Evolutionary conservation across 805 yeast species (phyloP).

Genomic region (Millerago galiae): DNA sequence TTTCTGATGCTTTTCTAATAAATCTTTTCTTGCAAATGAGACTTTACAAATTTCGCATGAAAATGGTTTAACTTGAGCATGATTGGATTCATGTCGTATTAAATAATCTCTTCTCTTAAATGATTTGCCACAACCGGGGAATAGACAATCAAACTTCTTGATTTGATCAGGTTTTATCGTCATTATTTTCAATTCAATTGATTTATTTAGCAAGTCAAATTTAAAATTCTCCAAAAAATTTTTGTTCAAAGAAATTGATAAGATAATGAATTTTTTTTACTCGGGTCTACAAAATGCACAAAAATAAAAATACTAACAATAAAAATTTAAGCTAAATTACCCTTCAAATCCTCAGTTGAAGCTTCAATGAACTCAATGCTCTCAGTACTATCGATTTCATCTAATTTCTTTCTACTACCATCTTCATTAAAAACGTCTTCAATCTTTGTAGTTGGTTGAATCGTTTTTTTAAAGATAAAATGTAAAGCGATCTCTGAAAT

Average conservation of each 20-base stretch:
- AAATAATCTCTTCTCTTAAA: constrained; percentile 32
- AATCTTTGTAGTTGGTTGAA: constrained; percentile 10
- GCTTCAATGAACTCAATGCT: background rate
- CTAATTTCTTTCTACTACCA: constrained; percentile 6
- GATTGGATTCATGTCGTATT: constrained; percentile 27
- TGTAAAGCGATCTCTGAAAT: constrained; percentile 4
- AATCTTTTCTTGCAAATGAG: constrained; percentile 27
- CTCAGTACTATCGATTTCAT: background rate
- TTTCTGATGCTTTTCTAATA: constrained; percentile 25
- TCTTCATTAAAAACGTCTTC: constrained; percentile 17
- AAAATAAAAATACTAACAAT: too few species aligned
- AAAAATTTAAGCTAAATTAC: background rate
- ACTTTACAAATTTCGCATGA: constrained; percentile 22
- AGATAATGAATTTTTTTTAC: background rate
- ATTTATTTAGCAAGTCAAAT: background rate
- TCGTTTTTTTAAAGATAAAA: constrained; percentile 13
- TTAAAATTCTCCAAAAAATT: background rate
- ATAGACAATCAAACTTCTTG: constrained; percentile 8
- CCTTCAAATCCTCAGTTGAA: background rate
- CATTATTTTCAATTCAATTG: background rate
- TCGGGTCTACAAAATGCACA: background rate
- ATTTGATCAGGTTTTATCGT: background rate
- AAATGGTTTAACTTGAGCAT: constrained; percentile 24
- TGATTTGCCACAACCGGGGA: constrained; percentile 20
- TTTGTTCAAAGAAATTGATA: background rate